A percentile compares a stretch with the other conserved stretches of the same genome.
phyloP scores from a whole-genome alignment of 139 green algal species.

The Tetradesmus obliquus region DNA sequence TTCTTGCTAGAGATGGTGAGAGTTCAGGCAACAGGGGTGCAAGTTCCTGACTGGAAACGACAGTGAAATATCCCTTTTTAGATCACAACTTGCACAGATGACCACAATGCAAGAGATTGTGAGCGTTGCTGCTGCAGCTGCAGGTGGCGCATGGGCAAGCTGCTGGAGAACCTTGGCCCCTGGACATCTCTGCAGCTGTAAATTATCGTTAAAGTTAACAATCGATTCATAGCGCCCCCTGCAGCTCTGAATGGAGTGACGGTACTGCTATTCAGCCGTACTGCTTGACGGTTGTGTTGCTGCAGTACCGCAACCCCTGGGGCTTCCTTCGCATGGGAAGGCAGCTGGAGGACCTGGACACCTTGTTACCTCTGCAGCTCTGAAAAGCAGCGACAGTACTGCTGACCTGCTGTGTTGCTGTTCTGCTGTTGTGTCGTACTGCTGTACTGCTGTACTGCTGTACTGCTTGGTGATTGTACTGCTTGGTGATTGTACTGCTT shows the following conservation, averaged over 20 bases:
- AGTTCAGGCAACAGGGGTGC: background rate
- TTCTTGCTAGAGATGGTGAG: constrained; percentile 66
- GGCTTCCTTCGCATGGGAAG: constrained; percentile 74
- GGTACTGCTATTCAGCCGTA: background rate
- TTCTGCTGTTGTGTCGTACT: too few relatives aligned
- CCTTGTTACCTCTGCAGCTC: background rate
- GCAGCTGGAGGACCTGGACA: constrained; percentile 86
- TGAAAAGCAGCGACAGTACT: background rate
- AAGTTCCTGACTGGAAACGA: too few relatives aligned
- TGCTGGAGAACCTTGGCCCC: background rate
- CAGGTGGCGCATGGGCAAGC: too few relatives aligned
- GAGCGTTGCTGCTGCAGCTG: too few relatives aligned
- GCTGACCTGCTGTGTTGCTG: background rate
- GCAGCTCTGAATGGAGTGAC: background rate
- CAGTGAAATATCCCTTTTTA: too few relatives aligned
- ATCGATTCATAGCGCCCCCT: background rate
- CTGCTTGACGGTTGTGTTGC: background rate
- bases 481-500: too few relatives aligned
- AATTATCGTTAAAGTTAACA: background rate
- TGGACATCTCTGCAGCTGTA: background rate
- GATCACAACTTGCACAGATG: too few relatives aligned
- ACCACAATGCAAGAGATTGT: too few relatives aligned
- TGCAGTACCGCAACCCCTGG: constrained; percentile 85
- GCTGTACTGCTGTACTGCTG: background rate
- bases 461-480: background rate